phyloP scores from a whole-genome alignment of 805 yeast species.

The Cyberlindnera samutprakarnensis region DNA sequence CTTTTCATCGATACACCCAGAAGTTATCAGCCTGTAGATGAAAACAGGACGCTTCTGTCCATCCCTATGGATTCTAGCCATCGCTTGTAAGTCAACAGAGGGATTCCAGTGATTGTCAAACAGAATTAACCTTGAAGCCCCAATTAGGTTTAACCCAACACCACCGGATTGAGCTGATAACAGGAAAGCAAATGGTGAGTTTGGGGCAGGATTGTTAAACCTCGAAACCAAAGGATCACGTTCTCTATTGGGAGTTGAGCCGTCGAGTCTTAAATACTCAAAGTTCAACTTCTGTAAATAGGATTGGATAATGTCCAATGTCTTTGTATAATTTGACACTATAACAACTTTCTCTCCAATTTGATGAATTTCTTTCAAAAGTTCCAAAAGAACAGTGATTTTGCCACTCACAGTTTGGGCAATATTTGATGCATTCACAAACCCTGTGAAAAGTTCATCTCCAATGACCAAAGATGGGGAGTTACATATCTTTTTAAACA shows the following conservation, averaged over 20 bases:
- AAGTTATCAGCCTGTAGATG: conserved; percentile 75
- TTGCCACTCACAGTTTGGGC: conserved; percentile 43
- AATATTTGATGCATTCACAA: conserved; percentile 5
- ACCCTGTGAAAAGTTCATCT: conserved; percentile 36
- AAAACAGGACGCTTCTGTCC: conserved; percentile 78
- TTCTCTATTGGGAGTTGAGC: conserved; percentile 62
- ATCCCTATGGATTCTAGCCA: conserved; percentile 93
- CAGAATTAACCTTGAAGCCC: conserved; percentile 78
- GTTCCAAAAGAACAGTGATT: conserved; percentile 46
- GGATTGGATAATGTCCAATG: conserved; percentile 67
- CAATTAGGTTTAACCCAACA: conserved; percentile 80
- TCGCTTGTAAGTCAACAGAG: conserved; percentile 83
- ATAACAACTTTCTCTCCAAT: conserved; percentile 72
- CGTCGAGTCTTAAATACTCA: conserved; percentile 66
- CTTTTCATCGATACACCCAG: conserved; percentile 92
- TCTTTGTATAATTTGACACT: conserved; percentile 83
- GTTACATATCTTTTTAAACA: conserved; percentile 76
- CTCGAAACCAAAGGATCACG: conserved; percentile 59
- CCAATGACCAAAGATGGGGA: conserved; percentile 57
- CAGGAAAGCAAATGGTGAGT: conserved; percentile 50
- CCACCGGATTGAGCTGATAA: conserved; percentile 93
- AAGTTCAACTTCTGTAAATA: conserved; percentile 42
- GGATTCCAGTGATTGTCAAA: conserved; percentile 99
- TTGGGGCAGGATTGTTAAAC: conserved; percentile 33
- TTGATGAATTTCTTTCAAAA: conserved; percentile 36